Base-by-base conservation (phyloP, 352 stramenopile genomes). In the Phytophthora ramorum region DNA sequence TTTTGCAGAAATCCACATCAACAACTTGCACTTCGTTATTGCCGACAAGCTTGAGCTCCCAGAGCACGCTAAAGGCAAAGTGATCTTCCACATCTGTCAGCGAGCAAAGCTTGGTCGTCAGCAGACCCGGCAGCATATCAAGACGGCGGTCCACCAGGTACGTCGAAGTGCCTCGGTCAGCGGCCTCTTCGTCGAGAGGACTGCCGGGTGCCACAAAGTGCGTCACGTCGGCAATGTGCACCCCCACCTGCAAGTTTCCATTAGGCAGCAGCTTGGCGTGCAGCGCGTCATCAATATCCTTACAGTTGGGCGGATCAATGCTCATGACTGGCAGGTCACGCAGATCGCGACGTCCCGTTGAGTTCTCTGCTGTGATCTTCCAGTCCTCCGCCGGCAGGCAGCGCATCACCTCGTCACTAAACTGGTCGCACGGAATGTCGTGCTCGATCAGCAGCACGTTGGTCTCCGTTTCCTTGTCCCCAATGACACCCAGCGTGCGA, bases 211-310 rank as follows among this genome's bases (percentile, higher is more conserved):
- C 83, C 20, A 99, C 97, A 76, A 99, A 99, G 75, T 99, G 95
- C 51, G 96, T 99, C 8, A 99, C 98, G 72, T 99, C 98, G 4
- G 98, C 97, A 80, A 99, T 99, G 72, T 99, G 97, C 14, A 99
- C 97, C 12, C 97, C 97, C 7, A 99, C 85, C 51, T 99, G 87
- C 52, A 95, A 56, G 63, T 92, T 87, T 20, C 96, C 97, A 74
- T 99, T 99, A 7, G 90, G 81, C 24, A 99, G 76, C 30, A 91
- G 64, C 16, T 86, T 91, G 16, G 89, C 97, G 71, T 99, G 97
- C 32, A 99, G 79, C 4, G 98, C 98, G 79, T 99, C 98, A 71
- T 99, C 98, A 71, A 99, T 99, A 84, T 99, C 98, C 62, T 95
- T 95, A 64, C 86, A 95, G 61, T 93, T 93, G 0, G 91, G 91